These are phyloP conservation scores for Coniferiporia sulphurascens DNA, from an alignment of 1,284 basidiomycete genomes.

Conservation along the genomic window DNA sequence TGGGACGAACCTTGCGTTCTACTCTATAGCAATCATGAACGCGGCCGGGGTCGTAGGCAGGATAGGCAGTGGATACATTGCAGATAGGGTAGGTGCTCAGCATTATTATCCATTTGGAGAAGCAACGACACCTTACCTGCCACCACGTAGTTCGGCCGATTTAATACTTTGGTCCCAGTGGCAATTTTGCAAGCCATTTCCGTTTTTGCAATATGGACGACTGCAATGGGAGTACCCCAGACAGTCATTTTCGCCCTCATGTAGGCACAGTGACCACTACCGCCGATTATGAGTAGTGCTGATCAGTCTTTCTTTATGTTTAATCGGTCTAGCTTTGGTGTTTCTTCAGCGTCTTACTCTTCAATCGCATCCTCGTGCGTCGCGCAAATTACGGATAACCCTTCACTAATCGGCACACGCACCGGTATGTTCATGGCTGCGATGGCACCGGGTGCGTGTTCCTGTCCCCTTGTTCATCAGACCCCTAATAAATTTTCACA, in stretches of 20 bases:
- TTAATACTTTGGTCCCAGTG: slow-evolving; percentile 16
- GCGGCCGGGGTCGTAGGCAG: slow-evolving; percentile 17
- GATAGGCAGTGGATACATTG: slow-evolving; percentile 15
- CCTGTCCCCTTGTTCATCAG: background rate
- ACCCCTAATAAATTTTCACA: background rate
- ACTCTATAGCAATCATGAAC: slow-evolving; percentile 19
- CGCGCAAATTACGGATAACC: slow-evolving; percentile 17
- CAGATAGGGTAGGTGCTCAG: slow-evolving; percentile 13
- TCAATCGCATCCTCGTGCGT: slow-evolving; percentile 19
- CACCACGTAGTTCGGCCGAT: slow-evolving; percentile 14
- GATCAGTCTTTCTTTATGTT: background rate
- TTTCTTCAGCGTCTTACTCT: slow-evolving; percentile 17
- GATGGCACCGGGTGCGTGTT: slow-evolving; percentile 15
- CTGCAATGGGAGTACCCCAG: slow-evolving; percentile 11
- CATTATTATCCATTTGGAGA: background rate
- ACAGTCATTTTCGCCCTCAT: slow-evolving; percentile 17
- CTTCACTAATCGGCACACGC: slow-evolving; percentile 16
- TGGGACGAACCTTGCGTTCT: slow-evolving; percentile 12
- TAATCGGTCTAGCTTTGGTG: slow-evolving; percentile 11
- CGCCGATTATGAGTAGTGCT: background rate
- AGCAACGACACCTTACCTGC: no score
- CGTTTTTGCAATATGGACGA: slow-evolving; percentile 18
- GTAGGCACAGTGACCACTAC: background rate
- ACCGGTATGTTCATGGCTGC: slow-evolving; percentile 20
- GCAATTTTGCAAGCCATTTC: slow-evolving; percentile 12